phyloP scores from a whole-genome alignment of 2,329 filamentous ascomycete genomes.

The Penicillium sp. region DNA sequence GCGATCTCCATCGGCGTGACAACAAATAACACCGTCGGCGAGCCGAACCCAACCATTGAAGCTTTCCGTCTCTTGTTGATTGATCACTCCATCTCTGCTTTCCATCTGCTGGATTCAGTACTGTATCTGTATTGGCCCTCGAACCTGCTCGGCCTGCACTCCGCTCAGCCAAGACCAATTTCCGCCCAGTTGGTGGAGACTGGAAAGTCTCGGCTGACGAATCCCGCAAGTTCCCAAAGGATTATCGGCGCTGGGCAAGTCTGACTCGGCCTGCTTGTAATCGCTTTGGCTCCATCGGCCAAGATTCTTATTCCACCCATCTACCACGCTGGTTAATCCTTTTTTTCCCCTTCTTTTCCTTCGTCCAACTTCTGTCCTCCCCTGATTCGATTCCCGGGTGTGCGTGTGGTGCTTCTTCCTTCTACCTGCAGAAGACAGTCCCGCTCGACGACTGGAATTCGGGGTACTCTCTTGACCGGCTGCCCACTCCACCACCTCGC shows the following conservation, averaged over 20 bases:
- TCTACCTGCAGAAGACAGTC: no score
- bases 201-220: slow-evolving; percentile 22
- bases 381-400: not conserved
- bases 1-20: no score
- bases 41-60: no score
- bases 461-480: no score
- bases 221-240: slow-evolving; percentile 18
- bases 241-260: slow-evolving; percentile 15
- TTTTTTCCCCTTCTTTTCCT: slow-evolving; percentile 3
- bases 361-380: slow-evolving; percentile 7
- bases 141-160: not conserved
- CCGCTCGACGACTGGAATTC: no score
- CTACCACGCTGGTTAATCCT: slow-evolving; percentile 4
- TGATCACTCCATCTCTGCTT: not conserved
- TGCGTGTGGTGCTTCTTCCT: no score
- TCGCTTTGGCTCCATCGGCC: slow-evolving; percentile 12
- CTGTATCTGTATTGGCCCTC: no score
- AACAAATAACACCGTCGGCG: no score
- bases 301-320: slow-evolving; percentile 18
- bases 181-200: slow-evolving; percentile 19
- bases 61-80: no score
- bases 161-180: slow-evolving; percentile 18
- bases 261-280: slow-evolving; percentile 9
- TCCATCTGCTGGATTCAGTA: not conserved
- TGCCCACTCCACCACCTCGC: no score